Evolutionary conservation across 2,329 filamentous ascomycete species (phyloP).

Genomic region (Seiridium unicorne): DNA sequence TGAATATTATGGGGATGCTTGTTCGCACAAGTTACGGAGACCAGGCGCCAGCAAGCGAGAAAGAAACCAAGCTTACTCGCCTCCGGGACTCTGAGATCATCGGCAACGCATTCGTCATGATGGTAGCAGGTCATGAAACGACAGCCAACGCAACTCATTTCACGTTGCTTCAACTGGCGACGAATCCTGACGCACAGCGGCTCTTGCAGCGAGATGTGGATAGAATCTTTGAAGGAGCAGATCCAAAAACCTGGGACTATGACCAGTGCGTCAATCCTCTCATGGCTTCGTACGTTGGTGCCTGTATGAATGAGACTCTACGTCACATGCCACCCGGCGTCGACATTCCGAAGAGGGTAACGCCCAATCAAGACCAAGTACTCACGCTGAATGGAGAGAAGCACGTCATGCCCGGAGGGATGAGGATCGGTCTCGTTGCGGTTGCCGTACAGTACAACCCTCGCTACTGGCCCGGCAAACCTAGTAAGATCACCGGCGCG

Average conservation of each 20-base stretch:
- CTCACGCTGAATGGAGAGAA: slow-evolving; percentile 55
- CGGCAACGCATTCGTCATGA: slow-evolving; percentile 69
- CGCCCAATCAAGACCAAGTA: slow-evolving; percentile 47
- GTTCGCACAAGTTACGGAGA: slow-evolving; percentile 40
- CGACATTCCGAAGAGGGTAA: slow-evolving; percentile 68
- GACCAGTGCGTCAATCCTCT: slow-evolving; percentile 64
- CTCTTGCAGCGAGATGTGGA: slow-evolving; percentile 69
- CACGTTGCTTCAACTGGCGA: slow-evolving; percentile 65
- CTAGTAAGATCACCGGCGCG: slow-evolving; percentile 40
- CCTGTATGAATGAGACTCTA: slow-evolving; percentile 75
- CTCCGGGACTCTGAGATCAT: slow-evolving; percentile 66
- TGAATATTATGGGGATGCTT: slow-evolving; percentile 53
- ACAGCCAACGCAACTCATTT: slow-evolving; percentile 76
- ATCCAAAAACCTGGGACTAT: slow-evolving; percentile 67
- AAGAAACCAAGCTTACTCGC: slow-evolving; percentile 27
- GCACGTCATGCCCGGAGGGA: slow-evolving; percentile 44
- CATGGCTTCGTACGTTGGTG: slow-evolving; percentile 68
- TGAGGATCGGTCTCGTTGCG: slow-evolving; percentile 54
- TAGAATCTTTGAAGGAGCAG: slow-evolving; percentile 55
- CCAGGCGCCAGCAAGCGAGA: slow-evolving; percentile 13
- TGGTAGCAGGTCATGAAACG: slow-evolving; percentile 78
- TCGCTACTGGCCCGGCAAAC: slow-evolving; percentile 65
- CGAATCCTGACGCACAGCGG: slow-evolving; percentile 61
- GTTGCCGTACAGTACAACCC: slow-evolving; percentile 65
- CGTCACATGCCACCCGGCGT: slow-evolving; percentile 70